A percentile compares a stretch with the other conserved stretches of the same genome.
These are phyloP conservation scores for Hyaloscypha finlandica DNA, from an alignment of 495 filamentous ascomycete species.

Conservation along the genomic window DNA sequence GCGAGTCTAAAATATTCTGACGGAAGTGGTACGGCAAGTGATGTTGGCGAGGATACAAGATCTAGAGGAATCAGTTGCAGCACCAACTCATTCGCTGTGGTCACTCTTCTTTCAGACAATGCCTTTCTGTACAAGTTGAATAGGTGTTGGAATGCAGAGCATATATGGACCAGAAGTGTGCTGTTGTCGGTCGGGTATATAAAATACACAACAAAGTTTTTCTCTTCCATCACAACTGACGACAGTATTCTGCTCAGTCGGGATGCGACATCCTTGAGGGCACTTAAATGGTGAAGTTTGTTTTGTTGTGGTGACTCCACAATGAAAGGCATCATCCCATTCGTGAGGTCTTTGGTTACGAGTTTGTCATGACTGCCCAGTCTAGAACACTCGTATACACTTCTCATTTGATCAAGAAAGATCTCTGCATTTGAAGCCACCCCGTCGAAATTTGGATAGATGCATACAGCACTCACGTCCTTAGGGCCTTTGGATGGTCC, in stretches of 20 bases:
- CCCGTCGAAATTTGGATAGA: constrained; percentile 68
- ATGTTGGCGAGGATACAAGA: constrained; percentile 65
- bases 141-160: constrained; percentile 74
- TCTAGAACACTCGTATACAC: constrained; percentile 76
- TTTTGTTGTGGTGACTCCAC: constrained; percentile 21
- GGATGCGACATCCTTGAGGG: constrained; percentile 37
- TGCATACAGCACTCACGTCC: constrained; percentile 75
- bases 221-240: constrained; percentile 45
- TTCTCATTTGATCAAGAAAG: constrained; percentile 72
- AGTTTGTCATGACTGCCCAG: constrained; percentile 71
- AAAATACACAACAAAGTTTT: constrained; percentile 84
- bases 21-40: constrained; percentile 68
- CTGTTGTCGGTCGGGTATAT: constrained; percentile 72
- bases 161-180: constrained; percentile 71
- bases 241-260: constrained; percentile 44
- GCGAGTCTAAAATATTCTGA: constrained; percentile 68
- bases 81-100: constrained; percentile 66
- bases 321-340: constrained; percentile 43
- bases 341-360: constrained; percentile 49
- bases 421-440: constrained; percentile 58
- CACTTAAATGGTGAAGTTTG: constrained; percentile 27
- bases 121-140: constrained; percentile 66
- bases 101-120: constrained; percentile 51
- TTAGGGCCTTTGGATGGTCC: constrained; percentile 77
- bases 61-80: constrained; percentile 80